Percentiles rank a stretch among this genome's conserved stretches.
These are phyloP conservation scores for Diplodia intermedia DNA, from an alignment of 2,329 filamentous ascomycete genomes.

Conservation along the genomic window DNA sequence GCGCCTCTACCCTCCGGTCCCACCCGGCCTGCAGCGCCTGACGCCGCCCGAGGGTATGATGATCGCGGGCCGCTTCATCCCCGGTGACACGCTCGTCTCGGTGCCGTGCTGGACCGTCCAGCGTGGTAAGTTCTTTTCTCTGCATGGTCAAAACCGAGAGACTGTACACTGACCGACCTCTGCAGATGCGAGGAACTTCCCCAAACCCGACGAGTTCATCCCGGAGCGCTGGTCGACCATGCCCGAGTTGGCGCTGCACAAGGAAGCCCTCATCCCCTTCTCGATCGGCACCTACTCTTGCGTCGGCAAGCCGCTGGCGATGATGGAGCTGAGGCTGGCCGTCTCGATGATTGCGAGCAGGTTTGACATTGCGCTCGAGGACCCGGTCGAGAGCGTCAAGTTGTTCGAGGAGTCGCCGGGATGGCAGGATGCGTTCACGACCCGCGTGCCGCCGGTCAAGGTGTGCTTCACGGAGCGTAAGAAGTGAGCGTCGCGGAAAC, in stretches of 20 bases:
- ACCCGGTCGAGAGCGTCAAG: conserved; percentile 14
- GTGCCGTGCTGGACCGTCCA: conserved; percentile 42
- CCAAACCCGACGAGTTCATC: conserved; percentile 39
- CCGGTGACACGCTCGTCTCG: conserved; percentile 42
- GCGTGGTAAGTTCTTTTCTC: conserved; percentile 35
- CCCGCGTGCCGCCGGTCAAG: not conserved
- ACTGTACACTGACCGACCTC: not conserved
- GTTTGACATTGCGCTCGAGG: conserved; percentile 59
- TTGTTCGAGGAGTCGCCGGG: not conserved
- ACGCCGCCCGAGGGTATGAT: conserved; percentile 47
- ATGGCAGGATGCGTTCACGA: conserved; percentile 6
- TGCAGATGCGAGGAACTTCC: conserved; percentile 17
- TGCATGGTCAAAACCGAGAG: too few relatives aligned
- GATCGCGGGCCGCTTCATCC: conserved; percentile 46
- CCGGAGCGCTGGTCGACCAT: conserved; percentile 46
- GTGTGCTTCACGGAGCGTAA: not conserved
- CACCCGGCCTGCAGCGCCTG: conserved; percentile 46
- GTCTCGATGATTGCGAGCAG: conserved; percentile 67
- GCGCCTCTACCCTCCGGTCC: conserved; percentile 50
- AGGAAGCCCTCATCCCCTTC: conserved; percentile 42
- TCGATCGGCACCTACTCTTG: conserved; percentile 71
- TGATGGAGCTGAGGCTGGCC: conserved; percentile 70
- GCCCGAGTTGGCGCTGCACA: conserved; percentile 43
- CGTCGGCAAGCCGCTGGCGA: conserved; percentile 73
- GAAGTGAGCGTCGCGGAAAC: not conserved